Percentiles rank a stretch among this genome's conserved stretches.
These are phyloP conservation scores for Gossypium ekmanianum DNA, from an alignment of 345 rosid genomes.

Conservation along the genomic window DNA sequence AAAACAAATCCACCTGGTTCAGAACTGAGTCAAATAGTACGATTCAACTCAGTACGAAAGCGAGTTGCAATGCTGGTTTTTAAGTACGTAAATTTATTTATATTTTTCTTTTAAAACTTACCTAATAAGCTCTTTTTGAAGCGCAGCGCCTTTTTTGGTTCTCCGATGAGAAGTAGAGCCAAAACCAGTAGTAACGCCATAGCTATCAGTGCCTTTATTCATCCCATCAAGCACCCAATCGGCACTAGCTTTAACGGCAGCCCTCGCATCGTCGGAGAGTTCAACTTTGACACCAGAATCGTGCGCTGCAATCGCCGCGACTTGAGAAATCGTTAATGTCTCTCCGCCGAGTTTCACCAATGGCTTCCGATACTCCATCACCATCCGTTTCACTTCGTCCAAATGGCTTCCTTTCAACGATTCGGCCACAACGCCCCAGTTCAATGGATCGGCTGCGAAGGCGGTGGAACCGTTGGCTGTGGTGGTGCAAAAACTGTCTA, in stretches of 20 bases:
- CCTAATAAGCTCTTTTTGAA: conserved; percentile 81
- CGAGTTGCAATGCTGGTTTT: background rate
- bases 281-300: conserved; percentile 37
- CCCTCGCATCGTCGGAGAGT: conserved; percentile 54
- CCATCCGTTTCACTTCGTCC: conserved; percentile 80
- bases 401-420: conserved; percentile 68
- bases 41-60: background rate
- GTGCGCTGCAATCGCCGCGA: conserved; percentile 43
- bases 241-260: conserved; percentile 65
- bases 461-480: background rate
- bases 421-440: conserved; percentile 72
- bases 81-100: background rate
- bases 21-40: background rate
- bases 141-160: conserved; percentile 66
- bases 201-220: conserved; percentile 67
- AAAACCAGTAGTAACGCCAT: conserved; percentile 78
- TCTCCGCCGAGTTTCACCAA: conserved; percentile 70
- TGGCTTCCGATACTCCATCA: conserved; percentile 57
- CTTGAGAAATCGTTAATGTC: conserved; percentile 72
- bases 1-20: background rate
- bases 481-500: conserved; percentile 22
- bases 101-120: conserved; percentile 5
- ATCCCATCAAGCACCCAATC: conserved; percentile 79
- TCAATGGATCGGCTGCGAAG: conserved; percentile 45
- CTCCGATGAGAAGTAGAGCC: conserved; percentile 74